Base-by-base conservation (phyloP, 1,139 yeast species). In the Pichia sp. region DNA sequence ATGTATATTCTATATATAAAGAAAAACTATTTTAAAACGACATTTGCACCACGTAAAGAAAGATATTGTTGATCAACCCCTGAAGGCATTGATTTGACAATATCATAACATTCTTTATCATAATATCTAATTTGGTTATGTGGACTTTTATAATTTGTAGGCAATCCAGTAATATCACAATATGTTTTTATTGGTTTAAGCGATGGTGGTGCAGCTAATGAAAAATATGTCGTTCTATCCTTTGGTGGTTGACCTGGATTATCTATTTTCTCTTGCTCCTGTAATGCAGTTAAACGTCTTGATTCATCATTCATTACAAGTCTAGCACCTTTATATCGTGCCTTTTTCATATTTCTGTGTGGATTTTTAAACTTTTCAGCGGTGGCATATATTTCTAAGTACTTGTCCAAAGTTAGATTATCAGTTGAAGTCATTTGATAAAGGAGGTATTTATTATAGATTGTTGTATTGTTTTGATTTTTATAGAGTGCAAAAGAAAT, bases 21-120 rank as follows among this genome's bases (percentile, higher is more conserved):
- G 2, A 33, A 18, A n/a, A 30, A 8, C 32, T 61, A 82, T 55
- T 78, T 83, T 63, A 90, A 73, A 7, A 90, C 79, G 28, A 90
- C 90, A 63, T 89, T 86, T 39, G 96, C 97, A 43, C 88, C 89
- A 58, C 98, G 75, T 55, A 92, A 71, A 57, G 86, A 86, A 62
- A 92, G 72, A 64, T 89, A 92, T 65, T 88, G 95, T 67, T 92
- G 97, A 67, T 92, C 97, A 26, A 86, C 87, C 31, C 97, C 96
- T 1, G 95, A 86, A 1, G 90, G 83, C 81, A 92, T 79, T 53
- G 80, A 79, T 63, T 81, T 82, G 30, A 88, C 86, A 52, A 83
- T 76, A 49, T 83, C 86, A 66, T 80, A 92, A 34, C 94, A 82
- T 66, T 92, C 98, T 45, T 80, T 81, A 62, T 92, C 83, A 67